Evolutionary conservation across 176 grass and related monocot genomes (phyloP), one percentile per base, ranked within the genome.

Genomic region (Carex kokanica): DNA sequence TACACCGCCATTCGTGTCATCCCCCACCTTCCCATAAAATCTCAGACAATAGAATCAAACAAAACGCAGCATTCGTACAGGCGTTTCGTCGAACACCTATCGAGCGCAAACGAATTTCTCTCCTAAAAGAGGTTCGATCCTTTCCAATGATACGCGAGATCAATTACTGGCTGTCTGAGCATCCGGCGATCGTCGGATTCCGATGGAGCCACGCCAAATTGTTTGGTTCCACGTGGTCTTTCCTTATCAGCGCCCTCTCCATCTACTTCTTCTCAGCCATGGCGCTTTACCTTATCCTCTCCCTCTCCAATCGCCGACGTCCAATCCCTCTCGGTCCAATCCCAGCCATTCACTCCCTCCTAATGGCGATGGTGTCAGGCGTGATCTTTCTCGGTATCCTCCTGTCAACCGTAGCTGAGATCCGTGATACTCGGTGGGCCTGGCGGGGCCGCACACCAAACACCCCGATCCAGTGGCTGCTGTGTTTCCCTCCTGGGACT

Each of bases 401-500:
- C 1, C 83, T 99, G 0, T 99, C 96, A 0, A 88, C 86, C 3
- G 78, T 83, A 3, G 91, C 96, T 10, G 96, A 99, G 96, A 99
- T 99, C 47, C 91, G 96, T 0, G 96, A 99, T 70, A 86, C 88
- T 18, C 89, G 96, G 8, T 99, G 93, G 96, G 85, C 88, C 3
- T 99, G 96, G 96, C 91, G 86, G 1, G 94, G 95, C 1, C 96
- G 91, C 5, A 90, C 86, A 59, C 85, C 64, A 74, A 95, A 86
- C 8, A 95, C 83, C 7, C 89, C 91, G 12, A 15, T 95, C 63
- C 96, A 92, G 12, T 99, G 96, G 96, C 89, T 99, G 38, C 85
- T 99, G 47, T 95, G 96, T 63, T 99, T 99, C 80, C 96, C 96
- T 1, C 88, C 90, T 0, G 93, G 96, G 13, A 99, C 96, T 6